Base-by-base conservation (phyloP, 805 yeast species). In the Saitoella complicata region DNA sequence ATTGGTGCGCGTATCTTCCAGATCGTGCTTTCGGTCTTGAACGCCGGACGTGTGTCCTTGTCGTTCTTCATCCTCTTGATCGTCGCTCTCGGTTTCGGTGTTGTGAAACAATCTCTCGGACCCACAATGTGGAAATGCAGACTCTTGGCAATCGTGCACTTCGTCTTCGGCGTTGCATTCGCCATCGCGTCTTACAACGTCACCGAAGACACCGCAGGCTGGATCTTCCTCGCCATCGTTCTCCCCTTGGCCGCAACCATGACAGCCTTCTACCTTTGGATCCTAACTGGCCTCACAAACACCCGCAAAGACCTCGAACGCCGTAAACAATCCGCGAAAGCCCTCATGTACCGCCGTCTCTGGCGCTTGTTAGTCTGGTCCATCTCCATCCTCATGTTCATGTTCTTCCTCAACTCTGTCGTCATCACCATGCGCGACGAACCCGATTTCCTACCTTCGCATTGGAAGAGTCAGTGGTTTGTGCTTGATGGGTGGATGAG, bases 401-500 rank as follows among this genome's bases (percentile, higher is more conserved):
- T 21, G 21, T 21, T 80, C 21, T 21, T 21, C 21, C 21, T 21
- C 21, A 21, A 21, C 21, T 21, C 21, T 4, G 21, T 21, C 21
- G 21, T 21, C 21, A 21, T 21, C 21, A 21, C 21, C 21, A 21
- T 21, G 21, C 21, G 21, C 4, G 21, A 21, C 21, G 21, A 21
- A 21, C 21, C 21, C 21, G 21, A 21, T 21, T 21, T 21, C 21
- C 4, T 21, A 21, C 21, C 21, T 2, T 21, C 21, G 21, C 21
- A 21, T 21, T 91, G 98, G 98, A 83, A 87, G 63, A 74, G 84
- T 39, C 75, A 93, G 56, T 87, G 84, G 67, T 85, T 91, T 55
- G 63, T 85, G 44, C 71, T 80, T 39, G 95, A 88, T 54, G 93
- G 94, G 66, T 87, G 97, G 95, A 94, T 95, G 37, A 78, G 94